Evolutionary conservation across 257 asterid genomes (phyloP).

Genomic region (Fraxinus excelsior): DNA sequence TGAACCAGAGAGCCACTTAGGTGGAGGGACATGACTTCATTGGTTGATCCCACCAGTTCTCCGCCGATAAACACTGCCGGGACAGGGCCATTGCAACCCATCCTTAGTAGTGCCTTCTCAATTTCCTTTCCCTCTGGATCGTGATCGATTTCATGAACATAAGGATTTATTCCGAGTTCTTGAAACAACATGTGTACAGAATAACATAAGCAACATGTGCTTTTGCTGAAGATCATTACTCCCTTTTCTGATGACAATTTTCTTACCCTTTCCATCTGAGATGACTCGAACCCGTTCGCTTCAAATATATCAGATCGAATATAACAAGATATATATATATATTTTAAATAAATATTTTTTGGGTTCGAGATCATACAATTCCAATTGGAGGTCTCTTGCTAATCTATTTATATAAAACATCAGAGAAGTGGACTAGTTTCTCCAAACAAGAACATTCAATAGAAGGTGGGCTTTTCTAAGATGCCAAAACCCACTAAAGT

Average conservation of each 20-base stretch:
- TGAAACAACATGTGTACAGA: conserved; percentile 62
- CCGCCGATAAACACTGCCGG: conserved; percentile 72
- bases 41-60: conserved; percentile 65
- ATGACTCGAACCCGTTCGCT: not conserved
- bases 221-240: conserved; percentile 68
- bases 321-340: not conserved
- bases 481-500: conserved; percentile 14
- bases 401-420: conserved; percentile 37
- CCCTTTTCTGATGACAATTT: conserved; percentile 62
- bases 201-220: conserved; percentile 70
- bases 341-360: too few species aligned
- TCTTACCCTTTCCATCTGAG: conserved; percentile 55
- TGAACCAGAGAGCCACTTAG: conserved; percentile 64
- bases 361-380: not conserved
- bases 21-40: conserved; percentile 84
- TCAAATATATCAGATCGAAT: not conserved
- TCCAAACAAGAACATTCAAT: conserved; percentile 30
- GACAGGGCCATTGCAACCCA: conserved; percentile 53
- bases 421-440: not conserved
- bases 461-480: conserved; percentile 23
- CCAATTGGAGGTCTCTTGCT: not conserved
- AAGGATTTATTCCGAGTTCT: conserved; percentile 46
- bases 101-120: conserved; percentile 51
- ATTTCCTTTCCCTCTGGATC: conserved; percentile 64
- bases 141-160: conserved; percentile 52